phyloP scores from a whole-genome alignment of 306 rosid genomes.

The Vicia sativa region DNA sequence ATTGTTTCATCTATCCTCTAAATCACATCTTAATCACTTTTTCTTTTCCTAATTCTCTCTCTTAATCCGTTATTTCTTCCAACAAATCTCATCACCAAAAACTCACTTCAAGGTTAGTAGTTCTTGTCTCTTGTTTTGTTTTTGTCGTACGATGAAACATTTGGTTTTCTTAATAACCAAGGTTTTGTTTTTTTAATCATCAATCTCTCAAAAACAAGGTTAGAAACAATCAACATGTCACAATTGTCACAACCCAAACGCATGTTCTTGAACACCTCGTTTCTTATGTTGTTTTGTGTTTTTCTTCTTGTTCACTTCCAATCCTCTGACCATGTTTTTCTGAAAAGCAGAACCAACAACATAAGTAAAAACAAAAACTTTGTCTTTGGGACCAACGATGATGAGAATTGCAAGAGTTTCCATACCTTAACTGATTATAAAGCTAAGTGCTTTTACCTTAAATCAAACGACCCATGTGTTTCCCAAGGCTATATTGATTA shows the following conservation, averaged over 20 bases:
- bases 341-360: slow-evolving; percentile 10
- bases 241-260: slow-evolving; percentile 29
- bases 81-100: background rate
- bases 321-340: slow-evolving; percentile 42
- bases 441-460: slow-evolving; percentile 50
- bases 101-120: slow-evolving; percentile 27
- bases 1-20: slow-evolving; percentile 15
- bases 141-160: background rate
- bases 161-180: slow-evolving; percentile 28
- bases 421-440: slow-evolving; percentile 37
- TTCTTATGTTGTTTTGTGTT: slow-evolving; percentile 44
- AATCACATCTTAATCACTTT: background rate
- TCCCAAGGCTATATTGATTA: slow-evolving; percentile 54
- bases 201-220: slow-evolving; percentile 18
- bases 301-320: slow-evolving; percentile 38
- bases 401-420: slow-evolving; percentile 46
- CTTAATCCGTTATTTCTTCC: background rate
- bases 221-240: background rate
- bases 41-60: background rate
- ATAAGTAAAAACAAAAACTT: background rate
- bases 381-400: background rate
- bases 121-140: background rate
- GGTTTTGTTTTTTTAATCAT: slow-evolving; percentile 22
- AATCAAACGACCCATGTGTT: slow-evolving; percentile 55
- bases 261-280: slow-evolving; percentile 51